Evolutionary conservation across 148 eudicot genomes (phyloP).

Genomic region (Tetragonia tetragonoides): DNA sequence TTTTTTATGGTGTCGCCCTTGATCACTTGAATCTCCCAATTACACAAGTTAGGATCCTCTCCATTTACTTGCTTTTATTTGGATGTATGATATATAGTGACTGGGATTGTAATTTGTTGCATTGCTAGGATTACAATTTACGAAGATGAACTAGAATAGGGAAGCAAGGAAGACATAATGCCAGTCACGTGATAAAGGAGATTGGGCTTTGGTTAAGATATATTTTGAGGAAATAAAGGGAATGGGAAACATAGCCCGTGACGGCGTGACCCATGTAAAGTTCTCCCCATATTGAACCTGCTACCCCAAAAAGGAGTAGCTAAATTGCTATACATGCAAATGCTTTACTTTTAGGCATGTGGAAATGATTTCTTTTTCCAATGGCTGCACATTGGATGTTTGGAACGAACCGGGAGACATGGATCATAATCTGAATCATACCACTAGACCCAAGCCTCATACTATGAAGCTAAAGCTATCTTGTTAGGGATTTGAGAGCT

Average conservation of each 20-base stretch:
- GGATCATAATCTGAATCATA: slow-evolving; percentile 5
- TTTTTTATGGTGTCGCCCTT: too few relatives aligned
- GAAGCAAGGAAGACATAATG: background rate
- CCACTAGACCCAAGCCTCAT: too few relatives aligned
- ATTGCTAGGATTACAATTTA: too few relatives aligned
- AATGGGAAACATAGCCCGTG: slow-evolving; percentile 11
- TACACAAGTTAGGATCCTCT: too few relatives aligned
- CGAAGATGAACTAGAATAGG: too few relatives aligned
- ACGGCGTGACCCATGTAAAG: slow-evolving; percentile 12
- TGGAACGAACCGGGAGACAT: background rate
- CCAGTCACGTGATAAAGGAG: slow-evolving; percentile 19
- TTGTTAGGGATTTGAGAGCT: too few relatives aligned
- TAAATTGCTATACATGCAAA: background rate
- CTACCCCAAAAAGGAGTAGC: background rate
- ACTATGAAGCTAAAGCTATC: too few relatives aligned
- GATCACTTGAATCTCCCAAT: too few relatives aligned
- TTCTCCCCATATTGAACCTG: too few relatives aligned
- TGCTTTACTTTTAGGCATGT: slow-evolving; percentile 11
- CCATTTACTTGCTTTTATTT: too few relatives aligned
- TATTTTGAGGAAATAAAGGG: background rate
- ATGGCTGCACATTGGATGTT: background rate
- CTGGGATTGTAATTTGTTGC: too few relatives aligned
- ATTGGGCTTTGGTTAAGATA: background rate
- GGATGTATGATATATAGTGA: too few relatives aligned
- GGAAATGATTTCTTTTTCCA: background rate